A percentile compares a stretch with the other conserved stretches of the same genome.
Evolutionary conservation across 1,139 yeast genomes (phyloP).

Genomic region (Pichia sp.): DNA sequence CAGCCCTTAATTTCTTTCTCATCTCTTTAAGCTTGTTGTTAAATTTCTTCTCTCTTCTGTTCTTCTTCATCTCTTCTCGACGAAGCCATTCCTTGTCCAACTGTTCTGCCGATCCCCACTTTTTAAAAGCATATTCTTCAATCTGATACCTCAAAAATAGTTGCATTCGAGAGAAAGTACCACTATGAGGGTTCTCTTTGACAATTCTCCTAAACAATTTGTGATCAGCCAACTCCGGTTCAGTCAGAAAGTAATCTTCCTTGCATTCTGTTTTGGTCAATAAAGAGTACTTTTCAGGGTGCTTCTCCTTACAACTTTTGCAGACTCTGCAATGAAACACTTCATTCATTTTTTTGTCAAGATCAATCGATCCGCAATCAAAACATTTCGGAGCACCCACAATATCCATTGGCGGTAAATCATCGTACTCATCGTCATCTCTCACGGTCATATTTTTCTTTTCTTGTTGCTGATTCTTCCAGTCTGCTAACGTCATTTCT

Average conservation of each 20-base stretch:
- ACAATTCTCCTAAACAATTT: constrained; percentile 68
- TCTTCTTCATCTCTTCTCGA: constrained; percentile 64
- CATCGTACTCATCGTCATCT: constrained; percentile 31
- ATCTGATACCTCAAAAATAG: constrained; percentile 82
- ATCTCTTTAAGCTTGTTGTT: constrained; percentile 70
- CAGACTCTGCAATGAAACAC: constrained; percentile 75
- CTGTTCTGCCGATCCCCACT: constrained; percentile 91
- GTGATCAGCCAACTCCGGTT: constrained; percentile 77
- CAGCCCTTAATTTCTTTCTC: constrained; percentile 89
- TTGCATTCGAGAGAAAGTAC: constrained; percentile 87
- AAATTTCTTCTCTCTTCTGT: constrained; percentile 73
- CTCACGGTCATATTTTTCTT: constrained; percentile 21
- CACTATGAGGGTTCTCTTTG: constrained; percentile 91
- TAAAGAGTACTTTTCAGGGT: constrained; percentile 83
- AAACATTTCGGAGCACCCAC: constrained; percentile 68
- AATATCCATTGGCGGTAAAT: constrained; percentile 67
- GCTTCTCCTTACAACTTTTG: constrained; percentile 58
- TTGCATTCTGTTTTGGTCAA: constrained; percentile 93
- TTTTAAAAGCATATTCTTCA: constrained; percentile 84
- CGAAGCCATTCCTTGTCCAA: constrained; percentile 90
- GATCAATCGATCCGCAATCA: constrained; percentile 74
- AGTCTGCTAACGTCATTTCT: constrained; percentile 58
- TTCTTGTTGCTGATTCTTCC: constrained; percentile 60
- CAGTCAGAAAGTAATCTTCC: constrained; percentile 87
- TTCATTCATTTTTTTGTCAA: constrained; percentile 65